phyloP scores from a whole-genome alignment of 306 rosid species.

The Lagenaria siceraria region DNA sequence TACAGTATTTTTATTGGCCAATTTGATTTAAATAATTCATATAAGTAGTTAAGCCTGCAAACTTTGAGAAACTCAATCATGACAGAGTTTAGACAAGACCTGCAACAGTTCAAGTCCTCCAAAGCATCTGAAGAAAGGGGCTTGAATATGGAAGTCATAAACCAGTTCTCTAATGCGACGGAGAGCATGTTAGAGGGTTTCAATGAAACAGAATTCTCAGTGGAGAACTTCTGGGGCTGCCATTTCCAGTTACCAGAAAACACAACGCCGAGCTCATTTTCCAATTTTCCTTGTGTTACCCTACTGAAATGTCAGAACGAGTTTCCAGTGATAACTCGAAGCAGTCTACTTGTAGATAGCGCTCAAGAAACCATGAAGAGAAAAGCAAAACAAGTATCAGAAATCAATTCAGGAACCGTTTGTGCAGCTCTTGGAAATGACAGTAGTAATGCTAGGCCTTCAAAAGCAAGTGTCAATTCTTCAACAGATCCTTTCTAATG shows the following conservation, averaged over 20 bases:
- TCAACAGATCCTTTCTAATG: neutral
- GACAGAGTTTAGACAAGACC: constrained; percentile 9
- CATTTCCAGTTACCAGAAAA: constrained; percentile 8
- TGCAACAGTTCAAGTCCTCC: neutral
- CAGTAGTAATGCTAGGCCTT: neutral
- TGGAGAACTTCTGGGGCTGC: constrained; percentile 12
- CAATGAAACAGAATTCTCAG: neutral
- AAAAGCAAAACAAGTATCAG: neutral
- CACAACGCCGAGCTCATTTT: neutral
- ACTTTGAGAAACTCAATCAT: constrained; percentile 2
- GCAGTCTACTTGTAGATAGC: neutral
- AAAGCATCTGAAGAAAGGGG: constrained; percentile 2
- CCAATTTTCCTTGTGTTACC: neutral
- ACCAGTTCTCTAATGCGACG: neutral
- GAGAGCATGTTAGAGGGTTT: constrained; percentile 4
- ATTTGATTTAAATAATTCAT: neutral
- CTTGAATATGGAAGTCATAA: neutral
- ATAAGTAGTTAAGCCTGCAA: constrained; percentile 1
- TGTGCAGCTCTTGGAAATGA: neutral
- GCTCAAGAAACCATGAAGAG: neutral
- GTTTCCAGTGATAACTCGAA: neutral
- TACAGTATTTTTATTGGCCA: neutral
- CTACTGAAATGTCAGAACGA: neutral
- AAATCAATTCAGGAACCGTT: neutral
- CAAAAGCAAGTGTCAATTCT: neutral